phyloP scores from a whole-genome alignment of 169 alveolate species.

The Babesia ovata region DNA sequence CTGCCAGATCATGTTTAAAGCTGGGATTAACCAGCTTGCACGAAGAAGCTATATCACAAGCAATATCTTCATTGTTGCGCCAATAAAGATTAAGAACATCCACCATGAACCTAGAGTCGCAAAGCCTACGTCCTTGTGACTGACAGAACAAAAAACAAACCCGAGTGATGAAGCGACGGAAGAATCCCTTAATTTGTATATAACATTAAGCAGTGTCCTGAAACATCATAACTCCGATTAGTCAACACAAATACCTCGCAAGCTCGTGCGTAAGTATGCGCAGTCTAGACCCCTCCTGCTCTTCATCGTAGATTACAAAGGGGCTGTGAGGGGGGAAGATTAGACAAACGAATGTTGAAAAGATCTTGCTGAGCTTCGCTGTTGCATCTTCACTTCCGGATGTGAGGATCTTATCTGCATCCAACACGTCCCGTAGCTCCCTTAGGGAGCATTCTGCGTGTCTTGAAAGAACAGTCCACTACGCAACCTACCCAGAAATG shows the following conservation, averaged over 20 bases:
- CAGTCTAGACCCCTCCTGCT: background rate
- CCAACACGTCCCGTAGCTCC: conserved; percentile 7
- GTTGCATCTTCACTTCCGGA: background rate
- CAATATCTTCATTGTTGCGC: conserved; percentile 39
- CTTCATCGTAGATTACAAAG: conserved; percentile 44
- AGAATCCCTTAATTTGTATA: conserved; percentile 15
- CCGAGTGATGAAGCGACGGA: conserved; percentile 26
- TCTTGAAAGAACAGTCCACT: background rate
- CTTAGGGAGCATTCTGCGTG: conserved; percentile 14
- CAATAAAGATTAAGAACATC: conserved; percentile 52
- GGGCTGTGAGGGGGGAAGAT: conserved; percentile 59
- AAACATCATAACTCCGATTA: background rate
- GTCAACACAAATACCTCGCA: conserved; percentile 7
- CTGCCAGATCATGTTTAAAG: conserved; percentile 22
- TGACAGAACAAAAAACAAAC: background rate
- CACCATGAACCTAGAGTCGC: conserved; percentile 39
- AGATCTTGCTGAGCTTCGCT: conserved; percentile 3
- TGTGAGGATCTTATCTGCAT: background rate
- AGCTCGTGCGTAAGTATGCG: conserved; percentile 27
- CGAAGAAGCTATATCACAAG: conserved; percentile 7
- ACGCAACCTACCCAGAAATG: conserved; percentile 36
- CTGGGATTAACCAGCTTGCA: conserved; percentile 7
- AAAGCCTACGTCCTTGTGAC: conserved; percentile 6
- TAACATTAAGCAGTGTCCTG: conserved; percentile 38
- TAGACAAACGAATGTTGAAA: conserved; percentile 45